Evolutionary conservation across 2,329 filamentous ascomycete species (phyloP).

Genomic region (Pleurostoma richardsiae): DNA sequence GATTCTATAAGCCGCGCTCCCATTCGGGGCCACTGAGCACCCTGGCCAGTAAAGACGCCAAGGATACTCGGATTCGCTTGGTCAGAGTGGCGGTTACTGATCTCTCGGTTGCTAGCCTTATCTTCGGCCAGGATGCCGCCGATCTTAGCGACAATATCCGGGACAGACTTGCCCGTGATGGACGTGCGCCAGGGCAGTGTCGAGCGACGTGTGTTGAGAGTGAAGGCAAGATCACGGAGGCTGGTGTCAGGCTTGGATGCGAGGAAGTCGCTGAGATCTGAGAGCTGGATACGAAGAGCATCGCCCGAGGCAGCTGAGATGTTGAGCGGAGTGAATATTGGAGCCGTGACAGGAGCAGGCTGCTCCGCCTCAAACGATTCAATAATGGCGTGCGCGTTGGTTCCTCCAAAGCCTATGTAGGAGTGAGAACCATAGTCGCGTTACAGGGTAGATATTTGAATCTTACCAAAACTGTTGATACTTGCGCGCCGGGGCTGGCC

Average conservation of each 20-base stretch:
- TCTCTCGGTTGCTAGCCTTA: too few species aligned
- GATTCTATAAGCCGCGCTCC: slow-evolving; percentile 21
- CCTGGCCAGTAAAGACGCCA: slow-evolving; percentile 26
- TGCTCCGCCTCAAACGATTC: slow-evolving; percentile 1
- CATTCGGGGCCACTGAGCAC: slow-evolving; percentile 26
- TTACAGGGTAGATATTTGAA: too few species aligned
- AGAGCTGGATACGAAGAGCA: slow-evolving; percentile 16
- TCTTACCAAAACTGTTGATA: slow-evolving; percentile 12
- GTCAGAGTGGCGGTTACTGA: too few species aligned
- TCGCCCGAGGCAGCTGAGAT: slow-evolving; percentile 23
- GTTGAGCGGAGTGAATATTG: slow-evolving; percentile 16
- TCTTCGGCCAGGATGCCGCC: too few species aligned
- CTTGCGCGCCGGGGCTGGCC: slow-evolving; percentile 2
- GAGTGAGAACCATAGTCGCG: background rate
- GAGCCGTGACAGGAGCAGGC: slow-evolving; percentile 1
- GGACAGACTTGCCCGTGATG: too few species aligned
- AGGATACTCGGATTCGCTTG: background rate
- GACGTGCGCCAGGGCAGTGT: slow-evolving; percentile 16
- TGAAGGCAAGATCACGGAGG: slow-evolving; percentile 15
- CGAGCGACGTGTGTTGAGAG: slow-evolving; percentile 15
- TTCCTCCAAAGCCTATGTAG: slow-evolving; percentile 6
- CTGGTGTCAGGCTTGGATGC: slow-evolving; percentile 2
- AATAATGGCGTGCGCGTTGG: slow-evolving; percentile 5
- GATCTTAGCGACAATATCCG: too few species aligned
- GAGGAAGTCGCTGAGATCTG: slow-evolving; percentile 14